Base-by-base conservation (phyloP, 225 moss, liverwort and hornwort genomes). In the Bryoerythrophyllum caledonicum region DNA sequence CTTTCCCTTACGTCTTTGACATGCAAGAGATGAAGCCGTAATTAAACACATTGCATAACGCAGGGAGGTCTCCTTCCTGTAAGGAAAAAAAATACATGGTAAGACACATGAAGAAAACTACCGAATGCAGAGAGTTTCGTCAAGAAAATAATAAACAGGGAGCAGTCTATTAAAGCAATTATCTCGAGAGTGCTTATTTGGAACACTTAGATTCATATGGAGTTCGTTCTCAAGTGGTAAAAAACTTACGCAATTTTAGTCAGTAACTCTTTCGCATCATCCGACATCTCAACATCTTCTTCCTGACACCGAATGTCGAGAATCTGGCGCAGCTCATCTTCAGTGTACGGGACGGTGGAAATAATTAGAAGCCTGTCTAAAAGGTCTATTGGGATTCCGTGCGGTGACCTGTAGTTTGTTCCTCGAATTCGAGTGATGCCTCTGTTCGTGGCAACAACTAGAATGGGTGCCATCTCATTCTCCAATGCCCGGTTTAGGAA, bases 381-480 rank as follows among this genome's bases (percentile, higher is more conserved):
- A 34, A 91, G 90, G 74, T 93, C 93, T 24, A 93, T 88, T 16
- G 93, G 91, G 60, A 91, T 93, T 64, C 91, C 93, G 68, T 93
- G 93, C 21, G 93, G 91, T 35, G 93, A 93, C 74, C 79, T 90
- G 55, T 91, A 93, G 55, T 91, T 93, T 66, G 93, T 93, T 25
- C 93, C 93, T 44, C 93, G 84, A 74, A 93, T 93, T 54, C 90
- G 80, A 21, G 91, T 91, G 77, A 93, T 93, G 61, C 93, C 93
- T 61, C 93, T 89, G 81, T 94, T 94, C 16, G 93, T 93, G 38
- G 93, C 93, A 53, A 93, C 91, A 12, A 93, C 91, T 37, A 93
- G 80, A 74, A 93, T 84, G n/a, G 90, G 94, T 55, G 92, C 92
- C 94, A 94, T 94, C 81, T 92, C 92, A 74, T 94, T 94, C 82